phyloP scores from a whole-genome alignment of 2,329 filamentous ascomycete genomes.

The Cadophora sp. region DNA sequence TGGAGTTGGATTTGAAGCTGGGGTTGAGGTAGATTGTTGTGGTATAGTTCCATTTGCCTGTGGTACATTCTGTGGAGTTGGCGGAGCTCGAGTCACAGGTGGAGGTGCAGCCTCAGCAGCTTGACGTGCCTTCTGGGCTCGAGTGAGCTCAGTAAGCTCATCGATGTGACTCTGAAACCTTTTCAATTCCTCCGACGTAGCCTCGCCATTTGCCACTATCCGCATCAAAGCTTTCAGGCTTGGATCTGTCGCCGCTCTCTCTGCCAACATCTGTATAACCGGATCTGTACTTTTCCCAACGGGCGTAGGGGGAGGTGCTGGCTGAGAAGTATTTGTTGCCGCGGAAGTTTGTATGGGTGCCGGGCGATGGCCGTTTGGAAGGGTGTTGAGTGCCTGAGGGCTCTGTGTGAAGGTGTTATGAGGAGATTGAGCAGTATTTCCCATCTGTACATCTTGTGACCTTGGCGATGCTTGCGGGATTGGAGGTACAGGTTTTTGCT shows the following conservation, averaged over 20 bases:
- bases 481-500: slow-evolving; percentile 41
- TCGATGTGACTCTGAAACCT: slow-evolving; percentile 84
- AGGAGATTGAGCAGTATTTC: slow-evolving; percentile 26
- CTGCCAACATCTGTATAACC: slow-evolving; percentile 80
- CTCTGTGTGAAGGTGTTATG: slow-evolving; percentile 19
- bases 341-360: slow-evolving; percentile 19
- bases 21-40: slow-evolving; percentile 32
- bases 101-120: slow-evolving; percentile 40
- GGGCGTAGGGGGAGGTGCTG: slow-evolving; percentile 30
- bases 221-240: slow-evolving; percentile 82
- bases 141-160: slow-evolving; percentile 75
- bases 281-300: slow-evolving; percentile 64
- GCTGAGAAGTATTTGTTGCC: slow-evolving; percentile 18
- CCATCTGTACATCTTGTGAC: slow-evolving; percentile 32
- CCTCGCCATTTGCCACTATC: slow-evolving; percentile 78
- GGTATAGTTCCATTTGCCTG: slow-evolving; percentile 28
- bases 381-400: slow-evolving; percentile 11
- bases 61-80: slow-evolving; percentile 17
- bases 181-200: slow-evolving; percentile 72
- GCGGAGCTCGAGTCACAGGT: slow-evolving; percentile 33
- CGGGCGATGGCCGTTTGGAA: slow-evolving; percentile 19
- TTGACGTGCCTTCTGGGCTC: slow-evolving; percentile 68
- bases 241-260: slow-evolving; percentile 75
- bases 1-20: slow-evolving; percentile 37
- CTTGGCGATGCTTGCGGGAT: slow-evolving; percentile 37